phyloP scores from a whole-genome alignment of 139 green algal genomes.

The Micractinium conductrix region DNA sequence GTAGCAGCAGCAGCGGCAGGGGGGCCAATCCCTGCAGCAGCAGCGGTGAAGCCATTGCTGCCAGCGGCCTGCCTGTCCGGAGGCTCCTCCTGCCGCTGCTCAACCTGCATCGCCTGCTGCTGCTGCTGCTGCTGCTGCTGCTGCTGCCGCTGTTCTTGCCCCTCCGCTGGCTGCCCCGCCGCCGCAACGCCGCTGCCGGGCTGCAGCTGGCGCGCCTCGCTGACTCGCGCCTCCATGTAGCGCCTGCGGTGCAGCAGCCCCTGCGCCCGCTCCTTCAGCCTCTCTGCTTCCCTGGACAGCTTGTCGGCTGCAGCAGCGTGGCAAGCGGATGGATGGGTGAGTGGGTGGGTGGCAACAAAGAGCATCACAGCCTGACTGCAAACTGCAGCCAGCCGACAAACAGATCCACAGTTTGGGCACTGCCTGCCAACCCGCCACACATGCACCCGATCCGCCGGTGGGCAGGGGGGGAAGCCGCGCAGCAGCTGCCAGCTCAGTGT shows the following conservation, averaged over 20 bases:
- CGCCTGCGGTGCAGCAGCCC: conserved; percentile 20
- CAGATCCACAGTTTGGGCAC: no score
- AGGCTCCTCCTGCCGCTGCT: not conserved
- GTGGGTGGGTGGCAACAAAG: no score
- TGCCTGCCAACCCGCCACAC: no score
- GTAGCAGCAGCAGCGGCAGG: not conserved
- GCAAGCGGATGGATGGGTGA: not conserved
- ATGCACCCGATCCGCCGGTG: not conserved
- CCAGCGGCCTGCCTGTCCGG: no score
- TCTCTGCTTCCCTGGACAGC: not conserved
- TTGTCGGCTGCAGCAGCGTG: not conserved
- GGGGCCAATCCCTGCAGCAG: no score
- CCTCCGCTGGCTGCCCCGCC: no score
- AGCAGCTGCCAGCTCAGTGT: conserved; percentile 8
- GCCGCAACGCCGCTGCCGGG: not conserved
- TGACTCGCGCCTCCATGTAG: conserved; percentile 31
- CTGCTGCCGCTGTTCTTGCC: not conserved
- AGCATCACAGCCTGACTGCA: no score
- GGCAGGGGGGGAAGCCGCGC: conserved; percentile 1
- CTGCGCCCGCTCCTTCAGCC: conserved; percentile 14
- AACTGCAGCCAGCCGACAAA: no score
- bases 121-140: not conserved
- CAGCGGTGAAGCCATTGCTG: no score
- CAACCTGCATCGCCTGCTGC: not conserved
- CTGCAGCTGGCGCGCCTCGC: conserved; percentile 11